Conservation (phyloP, 2,329 filamentous ascomycete genomes). For the Tolypocladium amazonense region DNA sequence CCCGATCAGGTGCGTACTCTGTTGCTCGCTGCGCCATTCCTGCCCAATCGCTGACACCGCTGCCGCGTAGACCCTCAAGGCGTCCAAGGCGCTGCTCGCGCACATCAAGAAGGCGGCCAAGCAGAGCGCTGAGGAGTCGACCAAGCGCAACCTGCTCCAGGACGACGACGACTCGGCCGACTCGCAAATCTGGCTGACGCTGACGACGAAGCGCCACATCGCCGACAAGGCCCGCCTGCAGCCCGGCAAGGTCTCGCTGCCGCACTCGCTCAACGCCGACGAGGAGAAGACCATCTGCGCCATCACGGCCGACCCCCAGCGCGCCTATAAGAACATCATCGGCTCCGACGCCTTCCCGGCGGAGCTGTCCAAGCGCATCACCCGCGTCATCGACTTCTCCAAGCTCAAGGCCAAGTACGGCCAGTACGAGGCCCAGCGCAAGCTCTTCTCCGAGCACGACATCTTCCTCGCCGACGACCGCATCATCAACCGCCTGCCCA, state of each 20-base stretch:
- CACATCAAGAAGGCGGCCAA: slow-evolving; percentile 49
- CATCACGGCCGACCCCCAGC: slow-evolving; percentile 72
- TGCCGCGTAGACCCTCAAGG: slow-evolving; percentile 44
- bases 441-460: slow-evolving; percentile 78
- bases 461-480: slow-evolving; percentile 89
- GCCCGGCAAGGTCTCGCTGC: slow-evolving; percentile 70
- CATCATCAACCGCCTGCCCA: slow-evolving; percentile 63
- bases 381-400: slow-evolving; percentile 66
- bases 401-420: slow-evolving; percentile 79
- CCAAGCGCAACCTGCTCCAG: slow-evolving; percentile 47
- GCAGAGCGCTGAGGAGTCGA: slow-evolving; percentile 30
- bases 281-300: slow-evolving; percentile 62
- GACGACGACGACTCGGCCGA: slow-evolving; percentile 32
- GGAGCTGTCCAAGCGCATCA: slow-evolving; percentile 55
- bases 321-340: slow-evolving; percentile 82
- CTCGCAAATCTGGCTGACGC: slow-evolving; percentile 48
- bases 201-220: slow-evolving; percentile 57
- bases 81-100: slow-evolving; percentile 49
- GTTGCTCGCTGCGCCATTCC: slow-evolving; percentile 3
- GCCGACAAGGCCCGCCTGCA: slow-evolving; percentile 68
- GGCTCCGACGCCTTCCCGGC: slow-evolving; percentile 61
- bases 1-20: slow-evolving; percentile 26
- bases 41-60: not conserved
- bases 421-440: slow-evolving; percentile 77
- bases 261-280: slow-evolving; percentile 61